phyloP scores from a whole-genome alignment of 2,329 filamentous ascomycete genomes.

The Periconia digitata region DNA sequence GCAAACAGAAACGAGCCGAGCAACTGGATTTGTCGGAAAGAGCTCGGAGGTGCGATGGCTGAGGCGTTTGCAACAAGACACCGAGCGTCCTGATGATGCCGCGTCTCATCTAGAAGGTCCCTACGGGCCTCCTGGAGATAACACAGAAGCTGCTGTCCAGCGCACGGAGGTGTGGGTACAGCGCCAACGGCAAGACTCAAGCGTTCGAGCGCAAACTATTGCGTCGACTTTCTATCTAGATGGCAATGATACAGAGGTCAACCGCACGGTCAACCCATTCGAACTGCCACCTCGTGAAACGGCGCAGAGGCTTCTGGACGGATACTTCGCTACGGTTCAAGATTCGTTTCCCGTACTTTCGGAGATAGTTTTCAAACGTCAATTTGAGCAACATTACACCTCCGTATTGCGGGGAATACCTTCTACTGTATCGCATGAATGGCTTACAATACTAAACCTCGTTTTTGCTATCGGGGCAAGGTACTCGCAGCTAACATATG shows the following conservation, averaged over 20 bases:
- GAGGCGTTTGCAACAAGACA: too few species aligned
- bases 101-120: not conserved
- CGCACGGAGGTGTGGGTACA: not conserved
- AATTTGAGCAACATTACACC: conserved; percentile 22
- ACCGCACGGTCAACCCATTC: conserved; percentile 27
- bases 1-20: too few species aligned
- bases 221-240: conserved; percentile 40
- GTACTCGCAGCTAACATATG: conserved; percentile 29
- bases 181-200: conserved; percentile 4
- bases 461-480: conserved; percentile 43
- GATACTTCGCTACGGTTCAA: conserved; percentile 42
- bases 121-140: conserved; percentile 18
- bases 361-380: not conserved
- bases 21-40: too few species aligned
- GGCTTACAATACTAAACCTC: conserved; percentile 38
- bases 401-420: conserved; percentile 10
- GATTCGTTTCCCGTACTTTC: conserved; percentile 35
- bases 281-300: conserved; percentile 34
- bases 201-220: conserved; percentile 16
- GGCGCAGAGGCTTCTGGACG: conserved; percentile 36
- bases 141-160: not conserved
- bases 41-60: too few species aligned
- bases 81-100: conserved; percentile 17
- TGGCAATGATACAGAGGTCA: conserved; percentile 28
- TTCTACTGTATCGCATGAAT: conserved; percentile 18